Base-by-base conservation (phyloP, 1,284 basidiomycete genomes). In the Austroboletus niveus region DNA sequence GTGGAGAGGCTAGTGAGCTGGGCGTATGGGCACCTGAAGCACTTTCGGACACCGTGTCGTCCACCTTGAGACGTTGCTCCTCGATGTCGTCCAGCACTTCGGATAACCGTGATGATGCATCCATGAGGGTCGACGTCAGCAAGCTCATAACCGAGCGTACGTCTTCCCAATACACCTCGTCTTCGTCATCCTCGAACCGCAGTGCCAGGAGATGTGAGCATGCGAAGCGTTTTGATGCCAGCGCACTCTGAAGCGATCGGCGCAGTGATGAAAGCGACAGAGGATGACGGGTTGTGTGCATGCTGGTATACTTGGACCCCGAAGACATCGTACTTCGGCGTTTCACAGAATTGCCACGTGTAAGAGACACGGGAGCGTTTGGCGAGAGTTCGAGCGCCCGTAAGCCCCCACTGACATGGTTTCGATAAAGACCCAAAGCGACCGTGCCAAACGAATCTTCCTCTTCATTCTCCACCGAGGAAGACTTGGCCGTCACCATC, bases 121-220 rank as follows among this genome's bases (percentile, higher is more conserved):
- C 87, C 4, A 75, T 74, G 40, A 91, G 73, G 6, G 86, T 78
- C 35, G 75, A 82, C 2, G 82, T 82, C 51, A 92, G 68, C 5
- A 92, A 64, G 7, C 74, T 75, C 74, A 89, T 84, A 31, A 92
- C 79, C 36, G 82, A 81, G 22, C 84, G 77, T 31, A 88, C 87
- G 60, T 90, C 84, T 57, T 90, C 88, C 88, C 88, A 92, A 60
- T 92, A 92, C 8, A 73, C 71, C 56, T 85, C 83, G 55, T 87
- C 85, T 20, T 78, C 79, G 42, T 79, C 76, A 42, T 79, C 79
- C 42, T 69, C 72, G 61, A 91, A 92, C 5, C 88, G 76, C 35
- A 92, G 66, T 5, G 89, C 88, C 2, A 92, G 74, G 2, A 92
- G 73, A 62, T 92, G 85, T 0, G 89, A 79, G 54, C 84, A 87